These are phyloP conservation scores for Pleomassaria siparia DNA, from an alignment of 2,329 filamentous ascomycete genomes.

Conservation along the genomic window DNA sequence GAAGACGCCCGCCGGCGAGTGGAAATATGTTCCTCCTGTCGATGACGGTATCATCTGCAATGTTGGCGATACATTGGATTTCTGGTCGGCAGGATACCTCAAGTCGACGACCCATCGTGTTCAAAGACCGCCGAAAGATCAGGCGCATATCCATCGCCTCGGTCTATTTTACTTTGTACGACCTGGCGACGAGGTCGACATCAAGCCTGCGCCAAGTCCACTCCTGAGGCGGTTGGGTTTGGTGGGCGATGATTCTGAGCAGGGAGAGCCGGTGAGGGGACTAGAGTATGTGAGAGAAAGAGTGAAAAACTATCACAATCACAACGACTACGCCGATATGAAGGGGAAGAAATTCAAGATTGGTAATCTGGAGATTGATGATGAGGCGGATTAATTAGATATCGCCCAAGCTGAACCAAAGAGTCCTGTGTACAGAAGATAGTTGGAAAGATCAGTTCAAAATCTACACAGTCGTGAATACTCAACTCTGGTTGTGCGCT, in stretches of 20 bases:
- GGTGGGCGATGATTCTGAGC: constrained; percentile 20
- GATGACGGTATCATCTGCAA: constrained; percentile 54
- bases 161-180: constrained; percentile 47
- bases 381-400: constrained; percentile 31
- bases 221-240: constrained; percentile 34
- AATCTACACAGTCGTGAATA: too few species aligned
- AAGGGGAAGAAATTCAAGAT: constrained; percentile 45
- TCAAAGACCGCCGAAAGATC: constrained; percentile 48
- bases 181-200: constrained; percentile 40
- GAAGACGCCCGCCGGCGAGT: constrained; percentile 47
- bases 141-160: constrained; percentile 39
- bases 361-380: constrained; percentile 46
- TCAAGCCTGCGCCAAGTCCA: constrained; percentile 41
- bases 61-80: constrained; percentile 47
- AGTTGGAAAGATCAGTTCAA: too few species aligned
- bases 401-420: not conserved
- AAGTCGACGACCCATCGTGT: constrained; percentile 56
- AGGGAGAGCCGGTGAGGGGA: constrained; percentile 37
- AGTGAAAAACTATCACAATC: constrained; percentile 46
- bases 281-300: constrained; percentile 46
- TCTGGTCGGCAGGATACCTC: constrained; percentile 47
- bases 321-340: constrained; percentile 43
- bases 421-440: not conserved
- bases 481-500: too few species aligned
- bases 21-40: constrained; percentile 51